Evolutionary conservation across 139 green algal genomes (phyloP).

Genomic region (Spirogloea muscicola): DNA sequence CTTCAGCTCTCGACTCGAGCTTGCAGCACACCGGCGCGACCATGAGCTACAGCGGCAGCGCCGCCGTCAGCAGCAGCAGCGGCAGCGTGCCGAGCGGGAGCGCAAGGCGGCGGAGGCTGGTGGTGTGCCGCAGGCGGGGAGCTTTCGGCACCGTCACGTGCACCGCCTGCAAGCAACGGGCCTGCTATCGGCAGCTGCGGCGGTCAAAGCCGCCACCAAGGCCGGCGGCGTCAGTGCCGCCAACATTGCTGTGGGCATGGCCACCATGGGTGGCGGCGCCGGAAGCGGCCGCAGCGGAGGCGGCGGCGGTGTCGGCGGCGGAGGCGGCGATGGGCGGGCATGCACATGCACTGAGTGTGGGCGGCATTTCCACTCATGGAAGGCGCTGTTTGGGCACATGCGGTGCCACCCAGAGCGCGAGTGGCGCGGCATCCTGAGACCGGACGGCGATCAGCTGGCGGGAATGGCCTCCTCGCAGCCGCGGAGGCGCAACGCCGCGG

Average conservation of each 20-base stretch:
- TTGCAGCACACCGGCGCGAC: too few species aligned
- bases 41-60: too few species aligned
- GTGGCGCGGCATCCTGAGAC: constrained; percentile 12
- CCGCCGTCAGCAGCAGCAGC: too few species aligned
- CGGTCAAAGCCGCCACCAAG: neutral
- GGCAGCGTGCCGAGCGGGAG: too few species aligned
- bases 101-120: too few species aligned
- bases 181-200: neutral
- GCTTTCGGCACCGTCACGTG: too few species aligned
- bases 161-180: neutral
- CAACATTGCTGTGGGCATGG: neutral
- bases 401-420: constrained; percentile 14
- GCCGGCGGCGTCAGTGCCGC: neutral
- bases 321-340: neutral
- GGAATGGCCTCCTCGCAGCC: too few species aligned
- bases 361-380: constrained; percentile 8
- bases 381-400: constrained; percentile 19
- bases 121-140: too few species aligned
- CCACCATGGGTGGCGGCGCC: neutral
- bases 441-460: too few species aligned
- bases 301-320: neutral
- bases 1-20: too few species aligned
- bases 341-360: constrained; percentile 15
- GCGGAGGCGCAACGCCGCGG: too few species aligned
- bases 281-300: neutral